A percentile compares a stretch with the other conserved stretches of the same genome.
Conservation (phyloP, 148 eudicot species). For the Silene uniflora region DNA sequence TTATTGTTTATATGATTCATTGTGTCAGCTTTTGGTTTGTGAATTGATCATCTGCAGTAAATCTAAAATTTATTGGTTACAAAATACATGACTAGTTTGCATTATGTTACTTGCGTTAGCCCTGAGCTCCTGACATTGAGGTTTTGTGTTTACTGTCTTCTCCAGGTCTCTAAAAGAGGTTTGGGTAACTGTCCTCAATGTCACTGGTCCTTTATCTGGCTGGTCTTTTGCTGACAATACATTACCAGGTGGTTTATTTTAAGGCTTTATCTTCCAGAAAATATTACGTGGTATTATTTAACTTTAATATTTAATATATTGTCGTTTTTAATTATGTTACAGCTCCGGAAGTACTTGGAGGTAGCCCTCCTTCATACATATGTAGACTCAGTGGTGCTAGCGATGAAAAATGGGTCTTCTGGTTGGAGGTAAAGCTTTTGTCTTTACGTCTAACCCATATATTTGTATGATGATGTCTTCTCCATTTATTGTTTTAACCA, state of each 20-base stretch:
- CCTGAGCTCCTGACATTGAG: not conserved
- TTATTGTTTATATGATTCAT: too few relatives aligned
- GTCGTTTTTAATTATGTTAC: conserved; percentile 20
- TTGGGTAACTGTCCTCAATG: conserved; percentile 83
- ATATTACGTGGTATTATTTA: not conserved
- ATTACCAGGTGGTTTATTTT: conserved; percentile 53
- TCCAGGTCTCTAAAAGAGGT: conserved; percentile 86
- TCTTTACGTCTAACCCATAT: not conserved
- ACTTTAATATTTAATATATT: not conserved
- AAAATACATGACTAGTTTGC: not conserved
- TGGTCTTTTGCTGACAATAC: conserved; percentile 82
- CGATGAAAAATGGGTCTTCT: conserved; percentile 80
- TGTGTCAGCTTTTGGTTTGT: not conserved
- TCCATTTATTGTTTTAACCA: not conserved
- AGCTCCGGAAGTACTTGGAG: conserved; percentile 65
- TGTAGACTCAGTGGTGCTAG: conserved; percentile 82
- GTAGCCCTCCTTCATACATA: conserved; percentile 79
- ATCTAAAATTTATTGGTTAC: not conserved
- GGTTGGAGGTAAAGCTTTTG: conserved; percentile 75
- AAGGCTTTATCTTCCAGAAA: not conserved
- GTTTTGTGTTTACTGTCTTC: conserved; percentile 3
- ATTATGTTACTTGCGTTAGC: not conserved
- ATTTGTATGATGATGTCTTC: not conserved
- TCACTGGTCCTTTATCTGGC: conserved; percentile 82
- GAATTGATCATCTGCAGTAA: not conserved